Evolutionary conservation across 2,329 filamentous ascomycete species (phyloP), one percentile per base, ranked within the genome.

Genomic region (Cytospora leucostoma): DNA sequence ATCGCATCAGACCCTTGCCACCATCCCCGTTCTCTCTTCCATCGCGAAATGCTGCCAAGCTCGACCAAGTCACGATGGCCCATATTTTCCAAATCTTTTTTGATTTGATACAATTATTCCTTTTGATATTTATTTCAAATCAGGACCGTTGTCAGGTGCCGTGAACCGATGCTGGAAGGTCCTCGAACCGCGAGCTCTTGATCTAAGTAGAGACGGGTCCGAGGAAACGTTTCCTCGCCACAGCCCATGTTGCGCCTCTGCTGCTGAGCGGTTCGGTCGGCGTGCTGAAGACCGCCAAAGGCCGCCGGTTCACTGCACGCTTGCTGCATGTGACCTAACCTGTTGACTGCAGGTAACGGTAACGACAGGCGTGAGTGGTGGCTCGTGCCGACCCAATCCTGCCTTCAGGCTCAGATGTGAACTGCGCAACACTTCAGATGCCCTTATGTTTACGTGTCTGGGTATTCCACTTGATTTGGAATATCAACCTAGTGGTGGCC

Each of bases 351-450:
- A 27, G 27, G 27, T 27, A 27, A 27, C 27, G 27, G 27, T 27
- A 52, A 21, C 32, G 8, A 33, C 56, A 37, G 40, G 47, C 47
- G 56, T 35, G 44, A 47, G 37, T 52, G 51, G 38, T 61, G 59
- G 40, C 59, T 49, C 49, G 13, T 53, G 34, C 44, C 19, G 49
- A 44, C 38, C 54, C 61, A 59, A 60, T 44, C 64, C 56, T 66
- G 61, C 55, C 57, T 50, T 21, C 61, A 63, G 64, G 61, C 54
- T 55, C 53, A 59, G 50, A 64, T 50, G 63, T 61, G 64, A 54
- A 55, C 61, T 61, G 49, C 61, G 64, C 57, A 47, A 63, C 64
- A 27, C 27, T 27, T 27, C 27, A 27, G 27, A 4, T 27, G 27
- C 4, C 4, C 27, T 27, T 27, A 27, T 27, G 27, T 27, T 27